These are phyloP conservation scores for Selaginella moellendorffii DNA, from an alignment of 75 land plant genomes.

Conservation along the genomic window DNA sequence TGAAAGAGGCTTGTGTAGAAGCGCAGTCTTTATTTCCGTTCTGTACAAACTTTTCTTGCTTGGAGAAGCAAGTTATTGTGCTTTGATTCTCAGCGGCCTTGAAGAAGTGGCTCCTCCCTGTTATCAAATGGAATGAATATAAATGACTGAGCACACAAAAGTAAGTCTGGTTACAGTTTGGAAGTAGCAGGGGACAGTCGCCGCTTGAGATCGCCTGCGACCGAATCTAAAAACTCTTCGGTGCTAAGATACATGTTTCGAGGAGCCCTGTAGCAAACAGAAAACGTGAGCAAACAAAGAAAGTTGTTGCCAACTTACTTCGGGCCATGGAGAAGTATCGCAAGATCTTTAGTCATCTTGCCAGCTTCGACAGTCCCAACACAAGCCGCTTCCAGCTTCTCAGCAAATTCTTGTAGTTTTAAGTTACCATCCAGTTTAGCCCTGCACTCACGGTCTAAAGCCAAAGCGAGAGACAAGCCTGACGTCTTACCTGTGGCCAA, in stretches of 20 bases:
- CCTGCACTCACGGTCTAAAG: too few relatives aligned
- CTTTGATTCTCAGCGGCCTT: too few relatives aligned
- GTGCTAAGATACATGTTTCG: constrained; percentile 38
- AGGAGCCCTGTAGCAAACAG: constrained; percentile 15
- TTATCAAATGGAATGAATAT: too few relatives aligned
- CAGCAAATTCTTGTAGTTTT: constrained; percentile 32
- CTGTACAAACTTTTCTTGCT: too few relatives aligned
- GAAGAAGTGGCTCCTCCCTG: too few relatives aligned
- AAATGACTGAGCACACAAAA: too few relatives aligned
- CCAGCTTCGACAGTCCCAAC: constrained; percentile 68
- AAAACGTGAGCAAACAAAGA: constrained; percentile 1
- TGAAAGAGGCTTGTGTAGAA: too few relatives aligned
- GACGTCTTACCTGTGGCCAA: constrained; percentile 49
- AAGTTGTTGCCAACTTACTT: constrained; percentile 23
- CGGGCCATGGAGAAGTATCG: constrained; percentile 59
- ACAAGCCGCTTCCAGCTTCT: constrained; percentile 56
- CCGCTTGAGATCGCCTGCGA: constrained; percentile 20
- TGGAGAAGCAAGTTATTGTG: too few relatives aligned
- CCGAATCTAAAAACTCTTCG: constrained; percentile 64
- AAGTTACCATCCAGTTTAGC: constrained; percentile 47
- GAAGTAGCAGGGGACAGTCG: constrained; percentile 1
- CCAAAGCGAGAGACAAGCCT: neutral
- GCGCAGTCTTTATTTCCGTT: too few relatives aligned
- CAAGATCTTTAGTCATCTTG: constrained; percentile 88
- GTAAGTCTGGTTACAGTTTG: neutral